Conservation (phyloP, 257 asterid species). For the Penstemon newberryi region DNA sequence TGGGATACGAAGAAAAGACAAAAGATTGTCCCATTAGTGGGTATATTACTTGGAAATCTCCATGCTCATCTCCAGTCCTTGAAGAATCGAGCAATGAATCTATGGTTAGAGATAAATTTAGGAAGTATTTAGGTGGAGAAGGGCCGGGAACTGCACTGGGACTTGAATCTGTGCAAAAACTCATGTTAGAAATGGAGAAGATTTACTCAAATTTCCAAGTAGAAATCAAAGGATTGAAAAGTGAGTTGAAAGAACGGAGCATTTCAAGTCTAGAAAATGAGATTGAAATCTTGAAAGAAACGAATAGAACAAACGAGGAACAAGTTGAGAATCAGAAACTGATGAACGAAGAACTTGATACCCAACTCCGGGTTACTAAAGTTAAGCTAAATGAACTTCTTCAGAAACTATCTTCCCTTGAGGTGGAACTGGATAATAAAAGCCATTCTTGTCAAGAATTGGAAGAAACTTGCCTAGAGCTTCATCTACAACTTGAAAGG, state of each 20-base stretch:
- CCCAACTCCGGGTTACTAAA: slow-evolving; percentile 56
- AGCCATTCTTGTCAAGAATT: slow-evolving; percentile 63
- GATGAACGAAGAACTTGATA: slow-evolving; percentile 68
- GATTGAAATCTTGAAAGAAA: slow-evolving; percentile 46
- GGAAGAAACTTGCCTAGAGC: slow-evolving; percentile 80
- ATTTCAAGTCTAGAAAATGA: slow-evolving; percentile 36
- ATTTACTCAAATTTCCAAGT: slow-evolving; percentile 38
- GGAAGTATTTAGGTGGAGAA: slow-evolving; percentile 49
- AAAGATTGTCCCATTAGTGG: slow-evolving; percentile 51
- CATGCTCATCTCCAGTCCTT: slow-evolving; percentile 48
- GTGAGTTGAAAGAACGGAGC: slow-evolving; percentile 40
- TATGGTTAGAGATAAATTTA: slow-evolving; percentile 42
- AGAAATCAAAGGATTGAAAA: slow-evolving; percentile 48
- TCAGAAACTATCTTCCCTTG: slow-evolving; percentile 60
- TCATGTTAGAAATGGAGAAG: slow-evolving; percentile 62
- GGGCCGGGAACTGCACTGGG: slow-evolving; percentile 50
- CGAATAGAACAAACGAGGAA: slow-evolving; percentile 52
- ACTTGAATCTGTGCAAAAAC: slow-evolving; percentile 47
- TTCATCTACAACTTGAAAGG: slow-evolving; percentile 92
- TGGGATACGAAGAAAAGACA: slow-evolving; percentile 15
- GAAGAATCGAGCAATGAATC: slow-evolving; percentile 29
- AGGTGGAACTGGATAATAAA: slow-evolving; percentile 70
- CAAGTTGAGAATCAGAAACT: slow-evolving; percentile 62
- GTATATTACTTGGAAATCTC: slow-evolving; percentile 69
- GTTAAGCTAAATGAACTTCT: slow-evolving; percentile 46